Percentiles rank a stretch among this genome's conserved stretches.
Conservation (phyloP, 176 grass and related monocot genomes). For the Aegilops tauschii region DNA sequence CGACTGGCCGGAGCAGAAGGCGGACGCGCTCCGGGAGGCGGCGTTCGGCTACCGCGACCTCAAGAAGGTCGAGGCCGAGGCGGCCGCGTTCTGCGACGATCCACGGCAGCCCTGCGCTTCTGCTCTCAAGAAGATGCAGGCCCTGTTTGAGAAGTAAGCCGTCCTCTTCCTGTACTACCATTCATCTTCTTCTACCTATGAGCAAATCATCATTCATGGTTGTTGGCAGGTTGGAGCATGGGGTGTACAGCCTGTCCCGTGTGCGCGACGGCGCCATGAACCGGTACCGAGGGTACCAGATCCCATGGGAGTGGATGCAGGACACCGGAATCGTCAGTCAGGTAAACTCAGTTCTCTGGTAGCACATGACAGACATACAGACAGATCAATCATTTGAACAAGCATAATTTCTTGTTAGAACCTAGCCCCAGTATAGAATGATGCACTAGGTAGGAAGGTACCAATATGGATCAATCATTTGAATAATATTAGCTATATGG, state of each 20-base stretch:
- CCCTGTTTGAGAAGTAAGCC: conserved; percentile 78
- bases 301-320: conserved; percentile 97
- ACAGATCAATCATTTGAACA: neutral
- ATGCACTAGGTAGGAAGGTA: neutral
- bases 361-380: neutral
- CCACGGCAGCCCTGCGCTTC: conserved; percentile 57
- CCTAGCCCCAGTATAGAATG: neutral
- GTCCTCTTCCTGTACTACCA: neutral
- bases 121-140: conserved; percentile 93
- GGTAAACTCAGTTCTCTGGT: conserved; percentile 40
- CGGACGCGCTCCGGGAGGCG: conserved; percentile 82
- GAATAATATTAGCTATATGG: neutral
- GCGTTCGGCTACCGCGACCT: conserved; percentile 86
- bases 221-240: conserved; percentile 74
- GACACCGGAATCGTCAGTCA: conserved; percentile 76
- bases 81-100: conserved; percentile 54
- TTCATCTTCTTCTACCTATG: neutral
- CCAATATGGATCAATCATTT: neutral
- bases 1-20: conserved; percentile 94
- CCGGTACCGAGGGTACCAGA: conserved; percentile 63
- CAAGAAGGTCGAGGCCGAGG: conserved; percentile 73
- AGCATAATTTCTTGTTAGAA: neutral
- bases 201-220: neutral
- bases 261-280: conserved; percentile 68
- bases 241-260: conserved; percentile 67